These are phyloP conservation scores for Alloascoidea africana DNA, from an alignment of 805 yeast genomes.

Conservation along the genomic window DNA sequence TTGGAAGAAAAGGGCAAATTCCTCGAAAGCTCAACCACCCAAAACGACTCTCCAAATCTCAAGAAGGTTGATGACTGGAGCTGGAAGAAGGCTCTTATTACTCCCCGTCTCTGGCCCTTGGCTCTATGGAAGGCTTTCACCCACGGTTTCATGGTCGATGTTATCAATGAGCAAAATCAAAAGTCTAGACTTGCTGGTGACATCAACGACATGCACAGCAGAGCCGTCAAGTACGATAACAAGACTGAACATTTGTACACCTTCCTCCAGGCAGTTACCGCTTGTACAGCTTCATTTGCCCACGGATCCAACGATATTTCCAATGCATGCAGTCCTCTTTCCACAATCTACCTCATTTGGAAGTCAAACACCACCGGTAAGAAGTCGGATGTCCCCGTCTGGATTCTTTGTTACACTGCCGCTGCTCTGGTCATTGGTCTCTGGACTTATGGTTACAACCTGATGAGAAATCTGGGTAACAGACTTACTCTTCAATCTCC, in stretches of 20 bases:
- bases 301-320: constrained; percentile 75
- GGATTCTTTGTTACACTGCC: constrained; percentile 60
- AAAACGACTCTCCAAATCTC: background rate
- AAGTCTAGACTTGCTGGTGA: constrained; percentile 28
- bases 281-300: constrained; percentile 69
- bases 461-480: constrained; percentile 61
- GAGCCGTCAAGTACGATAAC: constrained; percentile 54
- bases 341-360: constrained; percentile 54
- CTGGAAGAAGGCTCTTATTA: background rate
- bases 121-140: constrained; percentile 18
- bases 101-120: background rate
- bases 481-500: constrained; percentile 65
- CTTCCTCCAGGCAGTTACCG: constrained; percentile 54
- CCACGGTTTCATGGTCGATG: constrained; percentile 55
- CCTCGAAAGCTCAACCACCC: background rate
- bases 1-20: background rate
- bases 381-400: constrained; percentile 48
- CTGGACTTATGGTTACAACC: constrained; percentile 59
- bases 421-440: constrained; percentile 49
- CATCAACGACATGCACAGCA: constrained; percentile 33
- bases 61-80: background rate
- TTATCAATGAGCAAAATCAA: constrained; percentile 22
- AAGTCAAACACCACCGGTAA: constrained; percentile 24
- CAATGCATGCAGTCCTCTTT: constrained; percentile 63
- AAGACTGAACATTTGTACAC: constrained; percentile 56